These are phyloP conservation scores for Wallemia mellicola DNA, from an alignment of 1,284 basidiomycete species.

Conservation along the genomic window DNA sequence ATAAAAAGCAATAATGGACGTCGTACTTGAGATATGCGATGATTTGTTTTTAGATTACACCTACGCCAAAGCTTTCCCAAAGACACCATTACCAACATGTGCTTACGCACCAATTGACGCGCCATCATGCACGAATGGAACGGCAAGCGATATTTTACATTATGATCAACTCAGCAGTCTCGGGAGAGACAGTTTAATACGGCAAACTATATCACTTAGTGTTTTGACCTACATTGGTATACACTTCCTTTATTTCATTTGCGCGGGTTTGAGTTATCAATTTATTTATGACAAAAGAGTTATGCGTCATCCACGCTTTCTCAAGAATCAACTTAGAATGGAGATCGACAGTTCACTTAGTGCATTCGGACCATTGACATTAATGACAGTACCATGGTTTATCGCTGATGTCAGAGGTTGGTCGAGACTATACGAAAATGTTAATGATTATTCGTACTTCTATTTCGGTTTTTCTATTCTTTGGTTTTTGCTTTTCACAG, in stretches of 20 bases:
- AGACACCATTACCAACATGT: slow-evolving; percentile 16
- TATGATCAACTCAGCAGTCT: slow-evolving; percentile 7
- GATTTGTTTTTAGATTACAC: slow-evolving; percentile 42
- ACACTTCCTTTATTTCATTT: slow-evolving; percentile 50
- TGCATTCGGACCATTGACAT: slow-evolving; percentile 48
- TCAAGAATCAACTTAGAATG: slow-evolving; percentile 33
- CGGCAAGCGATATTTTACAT: slow-evolving; percentile 10
- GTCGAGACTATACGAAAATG: slow-evolving; percentile 43
- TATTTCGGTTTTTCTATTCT: slow-evolving; percentile 12
- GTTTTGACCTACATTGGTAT: slow-evolving; percentile 52
- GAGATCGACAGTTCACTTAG: slow-evolving; percentile 51
- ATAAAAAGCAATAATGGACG: slow-evolving; percentile 31
- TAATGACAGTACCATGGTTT: slow-evolving; percentile 81
- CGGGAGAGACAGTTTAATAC: slow-evolving; percentile 34
- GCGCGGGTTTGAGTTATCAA: slow-evolving; percentile 53
- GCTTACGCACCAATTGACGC: slow-evolving; percentile 20
- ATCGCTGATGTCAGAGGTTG: slow-evolving; percentile 68
- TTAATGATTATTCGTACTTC: slow-evolving; percentile 31
- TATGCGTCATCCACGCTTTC: slow-evolving; percentile 78
- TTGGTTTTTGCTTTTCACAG: slow-evolving; percentile 68
- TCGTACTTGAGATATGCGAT: slow-evolving; percentile 41
- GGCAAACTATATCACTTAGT: slow-evolving; percentile 48
- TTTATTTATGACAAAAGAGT: slow-evolving; percentile 86
- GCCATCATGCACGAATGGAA: slow-evolving; percentile 13
- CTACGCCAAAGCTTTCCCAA: slow-evolving; percentile 43